Evolutionary conservation across 169 alveolate species (phyloP).

Genomic region (Blepharisma undulans): DNA sequence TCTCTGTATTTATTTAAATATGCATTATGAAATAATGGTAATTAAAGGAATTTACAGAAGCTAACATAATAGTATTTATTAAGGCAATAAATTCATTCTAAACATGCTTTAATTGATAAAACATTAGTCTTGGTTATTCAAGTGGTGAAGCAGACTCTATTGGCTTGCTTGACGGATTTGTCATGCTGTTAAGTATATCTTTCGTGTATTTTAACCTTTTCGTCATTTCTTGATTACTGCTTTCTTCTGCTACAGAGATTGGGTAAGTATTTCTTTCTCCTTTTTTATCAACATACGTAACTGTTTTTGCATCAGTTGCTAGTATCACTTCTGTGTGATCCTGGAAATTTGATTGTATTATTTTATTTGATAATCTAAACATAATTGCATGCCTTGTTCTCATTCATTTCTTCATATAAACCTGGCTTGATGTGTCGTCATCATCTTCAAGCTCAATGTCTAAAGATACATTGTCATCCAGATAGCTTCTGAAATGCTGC

Average conservation of each 20-base stretch:
- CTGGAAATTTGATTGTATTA: constrained; percentile 85
- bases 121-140: background rate
- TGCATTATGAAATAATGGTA: too few species aligned
- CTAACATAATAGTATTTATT: too few species aligned
- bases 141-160: background rate
- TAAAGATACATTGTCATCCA: background rate
- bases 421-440: constrained; percentile 46
- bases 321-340: constrained; percentile 87
- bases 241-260: constrained; percentile 80
- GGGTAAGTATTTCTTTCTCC: constrained; percentile 80
- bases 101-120: background rate
- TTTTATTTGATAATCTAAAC: constrained; percentile 86
- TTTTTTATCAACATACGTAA: constrained; percentile 81
- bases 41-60: too few species aligned
- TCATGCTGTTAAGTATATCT: constrained; percentile 76
- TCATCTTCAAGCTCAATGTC: constrained; percentile 47
- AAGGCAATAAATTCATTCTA: too few species aligned
- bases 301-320: constrained; percentile 70
- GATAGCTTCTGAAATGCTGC: constrained; percentile 80
- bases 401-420: constrained; percentile 89
- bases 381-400: constrained; percentile 87
- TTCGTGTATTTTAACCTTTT: constrained; percentile 84
- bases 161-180: background rate
- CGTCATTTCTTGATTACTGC: constrained; percentile 83
- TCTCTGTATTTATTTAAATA: too few species aligned